Evolutionary conservation across 768 basidiomycete species (phyloP), one percentile per base, ranked within the genome.

Genomic region (Boletus pseudopeckii): DNA sequence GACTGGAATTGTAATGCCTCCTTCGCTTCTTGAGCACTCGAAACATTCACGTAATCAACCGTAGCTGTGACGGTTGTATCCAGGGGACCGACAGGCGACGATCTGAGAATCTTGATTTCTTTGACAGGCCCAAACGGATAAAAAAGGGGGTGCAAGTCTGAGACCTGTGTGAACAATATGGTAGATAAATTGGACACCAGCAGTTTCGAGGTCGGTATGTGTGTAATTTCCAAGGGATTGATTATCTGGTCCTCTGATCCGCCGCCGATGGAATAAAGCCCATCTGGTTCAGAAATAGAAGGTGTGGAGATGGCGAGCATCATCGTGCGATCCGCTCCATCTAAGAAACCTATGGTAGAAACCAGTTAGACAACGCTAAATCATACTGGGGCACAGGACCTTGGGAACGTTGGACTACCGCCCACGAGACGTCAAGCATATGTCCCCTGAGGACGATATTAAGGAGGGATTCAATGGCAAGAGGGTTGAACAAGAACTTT

Each of bases 391-490:
- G 6, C 3, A 58, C 34, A 53, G 18, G 33, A 87, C 88, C 89
- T 77, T 86, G 84, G 57, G 89, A 92, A 42, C 89, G 87, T 59
- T 92, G 89, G 36, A 92, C 89, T 22, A 92, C 89, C 17, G 89
- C 90, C 89, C 89, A 92, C 7, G 89, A 90, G 48, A 92, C 80
- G 64, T 92, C 89, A 43, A 92, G 80, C 18, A 78, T 76, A 62
- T 90, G 85, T 7, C 88, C 87, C 64, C 86, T 90, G 38, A 33
- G 45, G 37, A 39, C 46, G 44, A 34, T 41, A 38, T 57, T 50
- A 52, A 58, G 33, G 14, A 58, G 14, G 4, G 14, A n/a, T 39
- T 7, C 30, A 17, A 43, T 18, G 26, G 7, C 8, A 26, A n/a
- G 39, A n/a, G 42, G 30, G 10, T 7, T 38, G 36, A 46, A 52